Percentiles rank a stretch among this genome's conserved stretches.
These are phyloP conservation scores for Aspergillus coremiiformis DNA, from an alignment of 495 filamentous ascomycete species.

Conservation along the genomic window DNA sequence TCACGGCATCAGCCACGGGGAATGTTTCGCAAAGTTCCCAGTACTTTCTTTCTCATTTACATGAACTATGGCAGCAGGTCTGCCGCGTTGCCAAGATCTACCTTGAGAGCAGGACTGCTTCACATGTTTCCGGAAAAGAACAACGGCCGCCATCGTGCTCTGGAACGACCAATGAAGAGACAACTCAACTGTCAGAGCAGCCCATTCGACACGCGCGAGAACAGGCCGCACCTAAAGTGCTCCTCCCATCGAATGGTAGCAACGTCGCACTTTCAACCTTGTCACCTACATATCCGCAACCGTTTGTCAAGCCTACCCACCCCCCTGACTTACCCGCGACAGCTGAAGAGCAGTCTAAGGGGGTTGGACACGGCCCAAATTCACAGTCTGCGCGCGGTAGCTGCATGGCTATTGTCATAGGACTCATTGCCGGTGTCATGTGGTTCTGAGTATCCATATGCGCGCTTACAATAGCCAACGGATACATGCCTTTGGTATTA, in stretches of 20 bases:
- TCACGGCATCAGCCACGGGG: background rate
- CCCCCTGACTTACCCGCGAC: constrained; percentile 2
- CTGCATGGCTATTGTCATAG: constrained; percentile 40
- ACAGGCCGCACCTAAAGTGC: background rate
- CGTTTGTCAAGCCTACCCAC: background rate
- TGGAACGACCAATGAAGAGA: background rate
- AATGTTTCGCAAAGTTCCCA: background rate
- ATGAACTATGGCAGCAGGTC: constrained; percentile 31
- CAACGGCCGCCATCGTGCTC: background rate
- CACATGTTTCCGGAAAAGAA: background rate
- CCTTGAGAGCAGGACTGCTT: constrained; percentile 6
- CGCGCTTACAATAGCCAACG: background rate
- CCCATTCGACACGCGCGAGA: background rate
- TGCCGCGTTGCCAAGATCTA: constrained; percentile 18
- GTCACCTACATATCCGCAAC: background rate
- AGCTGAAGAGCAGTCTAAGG: constrained; percentile 21
- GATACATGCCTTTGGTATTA: background rate
- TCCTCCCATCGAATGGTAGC: constrained; percentile 1
- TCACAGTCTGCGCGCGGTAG: constrained; percentile 31
- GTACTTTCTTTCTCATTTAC: constrained; percentile 8
- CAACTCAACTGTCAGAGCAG: background rate
- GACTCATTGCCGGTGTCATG: constrained; percentile 34
- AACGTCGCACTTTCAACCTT: background rate
- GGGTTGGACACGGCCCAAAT: constrained; percentile 20
- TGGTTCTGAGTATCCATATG: constrained; percentile 26